Evolutionary conservation across 805 yeast genomes (phyloP), one percentile per base, ranked within the genome.

Genomic region (Danielia oregonensis): DNA sequence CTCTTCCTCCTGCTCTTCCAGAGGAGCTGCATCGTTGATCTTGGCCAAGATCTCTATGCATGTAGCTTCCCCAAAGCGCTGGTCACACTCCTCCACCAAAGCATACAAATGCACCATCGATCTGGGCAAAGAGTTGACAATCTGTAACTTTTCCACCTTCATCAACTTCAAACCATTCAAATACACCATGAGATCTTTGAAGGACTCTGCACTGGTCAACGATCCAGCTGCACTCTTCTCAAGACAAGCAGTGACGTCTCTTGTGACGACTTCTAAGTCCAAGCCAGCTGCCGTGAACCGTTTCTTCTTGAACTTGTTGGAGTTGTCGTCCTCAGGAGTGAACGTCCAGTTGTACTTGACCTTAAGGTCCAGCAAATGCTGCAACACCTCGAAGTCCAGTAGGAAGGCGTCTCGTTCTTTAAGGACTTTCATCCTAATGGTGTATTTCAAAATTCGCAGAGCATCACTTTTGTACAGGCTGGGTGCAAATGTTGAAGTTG

Each of bases 41-140:
- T 79, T 69, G 4, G 63, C 73, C 19, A 91, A 43, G 2, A 91
- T 72, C 3, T 65, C 63, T 29, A 78, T 74, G 31, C 85, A 70
- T 40, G 79, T 71, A 1, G 76, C 82, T 39, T 84, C 86, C n/a
- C 65, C 61, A 49, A 88, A 82, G 48, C 98, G 69, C 42, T 77
- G 79, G 47, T 91, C 98, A 58, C 96, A 91, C 54, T 93, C 97
- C 54, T 91, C 98, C 1, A 91, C 78, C 18, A 91, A 63, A 0
- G 93, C 72, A 54, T 79, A 87, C 33, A 91, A 66, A 24, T 77
- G 81, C 9, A 89, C 96, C 68, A 86, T 63, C 4, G 86, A 76
- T 29, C 81, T 67, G 1, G 98, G 98, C 18, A 86, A 69, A 6
- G 79, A 68, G 55, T 91, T 89, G 36, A 89, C 72, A 25, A 91